A percentile compares a stretch with the other conserved stretches of the same genome.
phyloP scores from a whole-genome alignment of 805 yeast genomes.

The Nakazawaea ishiwadae region DNA sequence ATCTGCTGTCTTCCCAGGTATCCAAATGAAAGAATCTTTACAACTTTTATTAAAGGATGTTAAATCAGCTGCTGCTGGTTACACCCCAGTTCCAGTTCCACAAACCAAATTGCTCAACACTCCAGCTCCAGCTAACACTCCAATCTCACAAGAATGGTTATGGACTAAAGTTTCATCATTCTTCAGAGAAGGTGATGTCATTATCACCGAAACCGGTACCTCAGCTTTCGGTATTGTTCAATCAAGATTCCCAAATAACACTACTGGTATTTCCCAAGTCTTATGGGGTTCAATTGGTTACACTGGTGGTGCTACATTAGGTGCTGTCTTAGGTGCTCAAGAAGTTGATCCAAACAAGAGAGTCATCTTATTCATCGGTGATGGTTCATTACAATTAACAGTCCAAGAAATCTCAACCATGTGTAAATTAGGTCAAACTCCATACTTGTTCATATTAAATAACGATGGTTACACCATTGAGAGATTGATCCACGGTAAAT shows the following conservation, averaged over 20 bases:
- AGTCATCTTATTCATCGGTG: slow-evolving; percentile 67
- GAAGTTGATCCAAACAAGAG: slow-evolving; percentile 58
- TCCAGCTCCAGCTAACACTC: slow-evolving; percentile 38
- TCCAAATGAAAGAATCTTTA: slow-evolving; percentile 61
- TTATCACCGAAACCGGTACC: slow-evolving; percentile 72
- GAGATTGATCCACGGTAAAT: slow-evolving; percentile 66
- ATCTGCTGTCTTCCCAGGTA: slow-evolving; percentile 66
- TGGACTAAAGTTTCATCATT: slow-evolving; percentile 63
- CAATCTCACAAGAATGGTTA: slow-evolving; percentile 60
- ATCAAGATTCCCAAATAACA: slow-evolving; percentile 57
- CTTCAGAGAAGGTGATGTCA: slow-evolving; percentile 62
- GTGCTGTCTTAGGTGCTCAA: slow-evolving; percentile 65
- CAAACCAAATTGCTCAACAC: slow-evolving; percentile 39
- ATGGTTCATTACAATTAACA: slow-evolving; percentile 71
- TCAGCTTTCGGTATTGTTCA: slow-evolving; percentile 69
- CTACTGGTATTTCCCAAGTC: slow-evolving; percentile 67
- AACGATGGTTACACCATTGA: slow-evolving; percentile 75
- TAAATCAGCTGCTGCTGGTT: slow-evolving; percentile 33
- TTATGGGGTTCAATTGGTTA: slow-evolving; percentile 76
- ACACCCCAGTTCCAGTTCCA: slow-evolving; percentile 55
- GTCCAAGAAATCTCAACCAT: slow-evolving; percentile 70
- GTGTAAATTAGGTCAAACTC: slow-evolving; percentile 61
- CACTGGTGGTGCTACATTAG: slow-evolving; percentile 62
- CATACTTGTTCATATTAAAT: slow-evolving; percentile 65
- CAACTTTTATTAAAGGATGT: slow-evolving; percentile 35